A percentile compares a stretch with the other conserved stretches of the same genome.
These are phyloP conservation scores for Glomus cerebriforme DNA, from an alignment of 192 early-diverging fungal species.

Conservation along the genomic window DNA sequence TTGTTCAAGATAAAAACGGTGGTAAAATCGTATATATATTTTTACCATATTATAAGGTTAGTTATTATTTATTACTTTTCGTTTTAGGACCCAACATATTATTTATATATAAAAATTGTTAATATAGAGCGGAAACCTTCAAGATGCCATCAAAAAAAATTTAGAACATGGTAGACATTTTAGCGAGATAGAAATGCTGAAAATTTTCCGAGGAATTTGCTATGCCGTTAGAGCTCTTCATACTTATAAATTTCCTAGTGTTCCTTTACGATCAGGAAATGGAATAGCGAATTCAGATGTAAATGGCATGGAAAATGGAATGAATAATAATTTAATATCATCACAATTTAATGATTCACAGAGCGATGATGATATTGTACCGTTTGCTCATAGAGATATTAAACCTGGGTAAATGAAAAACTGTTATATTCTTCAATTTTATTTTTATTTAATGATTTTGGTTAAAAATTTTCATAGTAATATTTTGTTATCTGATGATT, in stretches of 20 bases:
- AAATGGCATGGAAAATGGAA: not conserved
- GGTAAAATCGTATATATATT: constrained; percentile 66
- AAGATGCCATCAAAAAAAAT: constrained; percentile 57
- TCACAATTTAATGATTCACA: constrained; percentile 26
- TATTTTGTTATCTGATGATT: constrained; percentile 67
- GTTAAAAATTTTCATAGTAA: constrained; percentile 45
- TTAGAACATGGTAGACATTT: constrained; percentile 51
- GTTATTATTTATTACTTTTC: not conserved
- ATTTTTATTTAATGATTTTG: not conserved
- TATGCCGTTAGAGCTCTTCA: constrained; percentile 60
- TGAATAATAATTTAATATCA: not conserved
- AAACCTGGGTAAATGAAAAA: constrained; percentile 59
- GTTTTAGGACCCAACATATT: too few species aligned
- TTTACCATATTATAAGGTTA: constrained; percentile 66
- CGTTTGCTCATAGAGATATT: constrained; percentile 74
- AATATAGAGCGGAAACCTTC: constrained; percentile 50
- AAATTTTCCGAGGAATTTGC: constrained; percentile 61
- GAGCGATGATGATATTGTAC: constrained; percentile 42
- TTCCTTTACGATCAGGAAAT: constrained; percentile 38
- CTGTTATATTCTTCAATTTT: not conserved
- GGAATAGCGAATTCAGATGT: constrained; percentile 2
- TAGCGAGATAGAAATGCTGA: constrained; percentile 59
- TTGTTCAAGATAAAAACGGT: constrained; percentile 51
- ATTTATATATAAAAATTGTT: too few species aligned
- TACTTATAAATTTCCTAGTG: constrained; percentile 50